Percentiles rank a stretch among this genome's conserved stretches.
Conservation (phyloP, 352 stramenopile species). For the Thalassiosira mediterranea region DNA sequence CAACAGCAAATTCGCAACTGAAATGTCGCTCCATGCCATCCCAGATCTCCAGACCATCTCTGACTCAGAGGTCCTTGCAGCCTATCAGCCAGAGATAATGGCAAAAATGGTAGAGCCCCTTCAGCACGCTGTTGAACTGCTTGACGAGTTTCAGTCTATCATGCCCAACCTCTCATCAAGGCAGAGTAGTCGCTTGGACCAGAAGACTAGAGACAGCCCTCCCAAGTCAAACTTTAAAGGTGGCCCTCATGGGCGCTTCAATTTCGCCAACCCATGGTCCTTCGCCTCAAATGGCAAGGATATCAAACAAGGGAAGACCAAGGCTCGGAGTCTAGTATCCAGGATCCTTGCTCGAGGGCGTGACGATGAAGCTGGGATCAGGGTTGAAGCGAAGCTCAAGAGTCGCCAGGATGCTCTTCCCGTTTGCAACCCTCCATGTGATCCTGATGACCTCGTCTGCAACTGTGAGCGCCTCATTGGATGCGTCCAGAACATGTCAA, state of each 20-base stretch:
- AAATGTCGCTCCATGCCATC: slow-evolving; percentile 1
- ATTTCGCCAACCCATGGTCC: not conserved
- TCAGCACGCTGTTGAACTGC: not conserved
- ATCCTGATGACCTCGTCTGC: not conserved
- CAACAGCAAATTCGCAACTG: not conserved
- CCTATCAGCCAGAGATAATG: no score
- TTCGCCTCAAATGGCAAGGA: not conserved
- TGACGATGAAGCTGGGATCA: no score
- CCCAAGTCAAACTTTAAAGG: not conserved
- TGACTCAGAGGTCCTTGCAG: not conserved
- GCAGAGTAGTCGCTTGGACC: not conserved
- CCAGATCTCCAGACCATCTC: not conserved
- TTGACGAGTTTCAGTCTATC: not conserved
- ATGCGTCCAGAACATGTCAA: slow-evolving; percentile 12
- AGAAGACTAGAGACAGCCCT: not conserved
- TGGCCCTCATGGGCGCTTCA: not conserved
- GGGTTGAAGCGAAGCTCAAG: not conserved
- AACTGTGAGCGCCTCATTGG: slow-evolving; percentile 8
- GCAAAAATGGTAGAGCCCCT: not conserved
- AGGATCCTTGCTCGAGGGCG: no score
- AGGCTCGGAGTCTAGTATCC: not conserved
- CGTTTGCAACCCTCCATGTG: not conserved
- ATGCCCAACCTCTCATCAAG: not conserved
- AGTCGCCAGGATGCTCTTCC: not conserved
- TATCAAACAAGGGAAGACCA: not conserved